These are phyloP conservation scores for Geosmithia flava DNA, from an alignment of 2,329 filamentous ascomycete species.

Conservation along the genomic window DNA sequence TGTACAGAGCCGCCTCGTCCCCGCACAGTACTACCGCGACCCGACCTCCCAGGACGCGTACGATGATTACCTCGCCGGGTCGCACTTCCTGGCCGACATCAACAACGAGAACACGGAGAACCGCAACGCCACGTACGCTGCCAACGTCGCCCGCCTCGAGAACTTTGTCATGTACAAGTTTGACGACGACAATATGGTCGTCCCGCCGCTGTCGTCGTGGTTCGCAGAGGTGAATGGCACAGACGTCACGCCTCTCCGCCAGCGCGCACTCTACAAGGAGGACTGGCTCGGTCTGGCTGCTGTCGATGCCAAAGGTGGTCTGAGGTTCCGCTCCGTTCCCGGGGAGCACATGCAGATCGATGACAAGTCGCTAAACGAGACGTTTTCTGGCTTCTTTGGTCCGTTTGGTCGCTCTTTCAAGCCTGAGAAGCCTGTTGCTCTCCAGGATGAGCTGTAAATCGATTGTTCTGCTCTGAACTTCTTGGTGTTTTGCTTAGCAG, in stretches of 20 bases:
- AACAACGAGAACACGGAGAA: constrained; percentile 68
- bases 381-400: constrained; percentile 58
- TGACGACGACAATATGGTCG: constrained; percentile 69
- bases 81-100: constrained; percentile 86
- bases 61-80: constrained; percentile 62
- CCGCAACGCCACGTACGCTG: constrained; percentile 65
- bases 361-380: constrained; percentile 50
- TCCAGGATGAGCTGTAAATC: constrained; percentile 22
- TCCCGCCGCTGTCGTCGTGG: constrained; percentile 85
- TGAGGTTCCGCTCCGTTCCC: constrained; percentile 61
- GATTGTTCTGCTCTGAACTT: neutral
- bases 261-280: constrained; percentile 66
- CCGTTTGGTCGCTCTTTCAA: constrained; percentile 27
- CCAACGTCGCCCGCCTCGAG: constrained; percentile 56
- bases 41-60: constrained; percentile 34
- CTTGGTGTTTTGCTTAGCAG: neutral
- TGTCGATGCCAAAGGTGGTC: constrained; percentile 65
- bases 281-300: constrained; percentile 84
- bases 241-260: constrained; percentile 52
- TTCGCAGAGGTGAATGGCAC: constrained; percentile 77
- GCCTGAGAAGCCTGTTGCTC: constrained; percentile 7
- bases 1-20: constrained; percentile 71
- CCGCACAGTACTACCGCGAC: constrained; percentile 89
- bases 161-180: constrained; percentile 88
- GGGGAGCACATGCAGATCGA: constrained; percentile 77